These are phyloP conservation scores for Leptographium galeiforme DNA, from an alignment of 2,329 filamentous ascomycete genomes.

Conservation along the genomic window DNA sequence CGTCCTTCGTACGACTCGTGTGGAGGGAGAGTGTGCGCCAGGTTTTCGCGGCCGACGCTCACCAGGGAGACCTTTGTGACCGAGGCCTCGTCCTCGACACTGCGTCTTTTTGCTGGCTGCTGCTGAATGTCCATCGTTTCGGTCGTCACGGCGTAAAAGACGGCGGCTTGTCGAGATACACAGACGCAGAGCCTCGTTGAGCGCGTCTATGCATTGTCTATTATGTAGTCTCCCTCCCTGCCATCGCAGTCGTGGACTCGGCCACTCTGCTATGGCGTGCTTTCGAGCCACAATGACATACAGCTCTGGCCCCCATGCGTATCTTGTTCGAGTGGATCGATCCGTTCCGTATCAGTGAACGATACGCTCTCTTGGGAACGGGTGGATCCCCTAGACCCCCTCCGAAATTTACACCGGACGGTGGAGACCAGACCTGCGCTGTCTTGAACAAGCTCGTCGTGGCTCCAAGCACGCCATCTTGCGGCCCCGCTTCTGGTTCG, in stretches of 20 bases:
- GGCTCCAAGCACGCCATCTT: not conserved
- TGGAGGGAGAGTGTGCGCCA: conserved; percentile 19
- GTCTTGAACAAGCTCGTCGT: not conserved
- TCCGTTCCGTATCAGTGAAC: not conserved
- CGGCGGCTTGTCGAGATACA: not conserved
- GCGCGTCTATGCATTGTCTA: not conserved
- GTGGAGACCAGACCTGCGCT: not conserved
- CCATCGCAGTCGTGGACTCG: not conserved
- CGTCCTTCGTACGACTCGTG: conserved; percentile 24
- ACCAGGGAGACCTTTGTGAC: conserved; percentile 7
- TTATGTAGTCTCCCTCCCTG: not conserved
- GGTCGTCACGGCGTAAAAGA: not conserved
- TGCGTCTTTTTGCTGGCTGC: not conserved
- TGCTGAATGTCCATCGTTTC: not conserved
- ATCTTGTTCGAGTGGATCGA: not conserved
- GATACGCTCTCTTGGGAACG: not conserved
- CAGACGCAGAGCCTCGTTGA: not conserved
- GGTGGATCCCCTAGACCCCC: conserved; percentile 23
- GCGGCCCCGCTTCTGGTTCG: not conserved
- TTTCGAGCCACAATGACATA: not conserved
- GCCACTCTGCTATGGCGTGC: not conserved
- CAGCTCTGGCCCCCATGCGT: not conserved
- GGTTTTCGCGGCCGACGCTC: conserved; percentile 24
- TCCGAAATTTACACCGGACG: conserved; percentile 36
- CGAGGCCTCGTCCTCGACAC: conserved; percentile 16